Conservation (phyloP, 2,329 filamentous ascomycete genomes). For the Scytalidium sp. region DNA sequence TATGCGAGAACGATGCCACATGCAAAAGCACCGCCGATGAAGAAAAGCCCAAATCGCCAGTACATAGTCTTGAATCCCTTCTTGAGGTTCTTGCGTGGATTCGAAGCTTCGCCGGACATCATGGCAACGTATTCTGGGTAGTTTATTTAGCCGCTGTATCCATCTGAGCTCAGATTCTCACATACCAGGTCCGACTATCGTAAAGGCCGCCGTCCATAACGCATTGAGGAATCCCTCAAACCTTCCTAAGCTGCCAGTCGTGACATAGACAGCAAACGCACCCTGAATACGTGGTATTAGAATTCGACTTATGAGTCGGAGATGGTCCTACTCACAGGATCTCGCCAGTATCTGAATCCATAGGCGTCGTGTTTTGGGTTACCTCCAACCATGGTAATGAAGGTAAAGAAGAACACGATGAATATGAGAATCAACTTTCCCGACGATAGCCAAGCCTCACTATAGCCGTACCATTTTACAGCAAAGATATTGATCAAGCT, state of each 20-base stretch:
- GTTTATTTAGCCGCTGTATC: no score
- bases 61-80: constrained; percentile 59
- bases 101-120: constrained; percentile 47
- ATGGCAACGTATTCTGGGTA: constrained; percentile 45
- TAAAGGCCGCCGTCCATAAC: constrained; percentile 48
- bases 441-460: constrained; percentile 64
- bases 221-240: constrained; percentile 67
- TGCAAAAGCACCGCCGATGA: constrained; percentile 54
- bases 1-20: constrained; percentile 54
- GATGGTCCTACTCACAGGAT: constrained; percentile 31
- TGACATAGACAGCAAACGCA: constrained; percentile 58
- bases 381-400: constrained; percentile 68
- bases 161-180: no score
- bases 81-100: constrained; percentile 51
- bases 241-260: constrained; percentile 60
- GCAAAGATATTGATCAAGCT: constrained; percentile 61
- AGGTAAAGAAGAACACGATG: constrained; percentile 56
- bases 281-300: constrained; percentile 47
- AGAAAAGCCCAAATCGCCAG: constrained; percentile 57
- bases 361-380: constrained; percentile 68
- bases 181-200: constrained; percentile 41
- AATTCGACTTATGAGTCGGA: neutral
- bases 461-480: constrained; percentile 65
- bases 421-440: constrained; percentile 43
- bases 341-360: constrained; percentile 67